phyloP scores from a whole-genome alignment of 1,139 yeast species.

The Nakaseomyces nivariensis region DNA sequence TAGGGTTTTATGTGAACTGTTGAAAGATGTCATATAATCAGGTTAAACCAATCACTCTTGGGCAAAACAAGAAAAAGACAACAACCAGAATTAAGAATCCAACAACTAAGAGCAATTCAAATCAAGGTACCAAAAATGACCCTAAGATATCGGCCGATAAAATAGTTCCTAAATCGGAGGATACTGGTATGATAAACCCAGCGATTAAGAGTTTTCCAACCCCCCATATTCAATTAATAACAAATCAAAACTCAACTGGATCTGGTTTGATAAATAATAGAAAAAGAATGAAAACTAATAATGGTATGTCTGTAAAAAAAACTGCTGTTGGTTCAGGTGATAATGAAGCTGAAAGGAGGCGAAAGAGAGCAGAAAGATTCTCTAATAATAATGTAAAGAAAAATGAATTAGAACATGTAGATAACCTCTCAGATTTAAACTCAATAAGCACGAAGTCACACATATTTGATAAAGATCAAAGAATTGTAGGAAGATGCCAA shows the following conservation, averaged over 20 bases:
- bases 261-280: neutral
- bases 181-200: neutral
- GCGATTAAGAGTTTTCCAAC: neutral
- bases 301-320: neutral
- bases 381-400: constrained; percentile 6
- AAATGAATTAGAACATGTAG: constrained; percentile 17
- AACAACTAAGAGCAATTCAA: constrained; percentile 1
- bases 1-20: neutral
- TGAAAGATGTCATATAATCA: constrained; percentile 11
- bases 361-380: constrained; percentile 26
- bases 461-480: constrained; percentile 27
- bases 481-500: constrained; percentile 56
- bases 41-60: constrained; percentile 12
- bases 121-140: neutral
- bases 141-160: neutral
- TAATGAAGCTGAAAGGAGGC: constrained; percentile 17
- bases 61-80: constrained; percentile 7
- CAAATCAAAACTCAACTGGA: neutral
- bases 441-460: constrained; percentile 27
- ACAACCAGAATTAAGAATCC: neutral
- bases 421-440: constrained; percentile 25
- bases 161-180: neutral
- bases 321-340: neutral
- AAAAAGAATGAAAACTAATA: neutral
- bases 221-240: neutral